These are phyloP conservation scores for Colletotrichum sansevieriae DNA, from an alignment of 2,329 filamentous ascomycete genomes.

Conservation along the genomic window DNA sequence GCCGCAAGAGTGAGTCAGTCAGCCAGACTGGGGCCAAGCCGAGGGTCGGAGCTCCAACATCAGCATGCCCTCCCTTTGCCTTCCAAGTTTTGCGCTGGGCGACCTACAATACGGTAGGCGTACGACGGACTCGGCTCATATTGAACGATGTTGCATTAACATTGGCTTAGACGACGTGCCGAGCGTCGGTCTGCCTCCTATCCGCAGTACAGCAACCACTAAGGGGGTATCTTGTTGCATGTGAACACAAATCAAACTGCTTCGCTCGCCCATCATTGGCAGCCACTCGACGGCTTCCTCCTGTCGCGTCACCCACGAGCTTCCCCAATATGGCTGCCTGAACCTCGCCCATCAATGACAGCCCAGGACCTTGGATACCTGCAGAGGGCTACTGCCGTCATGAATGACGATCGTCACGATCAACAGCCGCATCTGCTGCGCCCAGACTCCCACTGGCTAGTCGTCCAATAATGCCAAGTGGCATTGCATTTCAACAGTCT, in stretches of 20 bases:
- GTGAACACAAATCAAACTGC: slow-evolving; percentile 31
- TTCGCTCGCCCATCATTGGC: slow-evolving; percentile 28
- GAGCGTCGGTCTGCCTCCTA: slow-evolving; percentile 24
- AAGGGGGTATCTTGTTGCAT: slow-evolving; percentile 39
- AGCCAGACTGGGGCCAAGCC: slow-evolving; percentile 20
- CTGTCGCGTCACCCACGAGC: slow-evolving; percentile 25
- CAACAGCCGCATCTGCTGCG: slow-evolving; percentile 36
- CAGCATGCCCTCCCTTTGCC: background rate
- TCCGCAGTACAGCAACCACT: slow-evolving; percentile 27
- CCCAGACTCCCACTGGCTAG: slow-evolving; percentile 6
- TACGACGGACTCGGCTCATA: background rate
- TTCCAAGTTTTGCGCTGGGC: background rate
- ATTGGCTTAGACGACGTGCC: slow-evolving; percentile 32
- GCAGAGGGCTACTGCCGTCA: slow-evolving; percentile 35
- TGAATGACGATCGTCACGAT: slow-evolving; percentile 35
- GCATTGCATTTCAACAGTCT: slow-evolving; percentile 17
- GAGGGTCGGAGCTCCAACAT: slow-evolving; percentile 13
- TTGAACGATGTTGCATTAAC: slow-evolving; percentile 24
- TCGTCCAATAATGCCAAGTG: slow-evolving; percentile 29
- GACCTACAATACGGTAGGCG: background rate
- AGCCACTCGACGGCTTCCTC: slow-evolving; percentile 8
- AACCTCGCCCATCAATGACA: slow-evolving; percentile 23
- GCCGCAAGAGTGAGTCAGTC: background rate
- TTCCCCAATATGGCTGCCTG: slow-evolving; percentile 7
- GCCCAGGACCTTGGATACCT: slow-evolving; percentile 7